Evolutionary conservation across 805 yeast species (phyloP).

Genomic region (Ogataea methanolica): DNA sequence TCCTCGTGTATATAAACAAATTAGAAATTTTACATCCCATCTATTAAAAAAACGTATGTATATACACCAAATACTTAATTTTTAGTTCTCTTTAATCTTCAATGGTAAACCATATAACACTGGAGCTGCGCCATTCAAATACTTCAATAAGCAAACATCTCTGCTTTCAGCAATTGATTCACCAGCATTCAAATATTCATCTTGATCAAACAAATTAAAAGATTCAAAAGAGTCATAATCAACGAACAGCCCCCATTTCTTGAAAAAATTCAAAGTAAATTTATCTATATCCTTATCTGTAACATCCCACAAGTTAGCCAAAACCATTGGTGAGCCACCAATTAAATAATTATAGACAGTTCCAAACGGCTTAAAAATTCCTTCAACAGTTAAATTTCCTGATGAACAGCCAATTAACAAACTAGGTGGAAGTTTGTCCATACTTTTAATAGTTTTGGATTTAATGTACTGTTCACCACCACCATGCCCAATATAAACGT

Average conservation of each 20-base stretch:
- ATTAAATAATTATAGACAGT: conserved; percentile 69
- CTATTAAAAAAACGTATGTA: too few relatives aligned
- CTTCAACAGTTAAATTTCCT: conserved; percentile 55
- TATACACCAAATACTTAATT: too few relatives aligned
- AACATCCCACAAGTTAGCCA: conserved; percentile 94
- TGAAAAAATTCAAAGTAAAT: conserved; percentile 59
- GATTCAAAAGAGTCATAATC: conserved; percentile 23
- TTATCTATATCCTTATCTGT: conserved; percentile 92
- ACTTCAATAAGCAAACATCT: conserved; percentile 60
- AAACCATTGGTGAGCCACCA: conserved; percentile 78
- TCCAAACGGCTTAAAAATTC: conserved; percentile 68
- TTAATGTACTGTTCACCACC: conserved; percentile 86
- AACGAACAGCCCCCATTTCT: conserved; percentile 57
- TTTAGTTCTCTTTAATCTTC: conserved; percentile 11
- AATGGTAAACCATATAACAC: conserved; percentile 86
- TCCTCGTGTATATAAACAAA: too few relatives aligned
- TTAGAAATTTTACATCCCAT: too few relatives aligned
- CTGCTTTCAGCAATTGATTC: conserved; percentile 62
- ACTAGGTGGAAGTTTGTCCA: conserved; percentile 47
- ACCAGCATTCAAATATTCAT: conserved; percentile 33
- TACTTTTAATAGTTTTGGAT: conserved; percentile 45
- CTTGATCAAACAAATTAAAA: conserved; percentile 6
- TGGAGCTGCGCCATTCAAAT: conserved; percentile 90
- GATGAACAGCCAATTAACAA: conserved; percentile 90
- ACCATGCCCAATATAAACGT: conserved; percentile 90